Conservation (phyloP, 2,329 filamentous ascomycete genomes). For the Ceratocystis diversiconidia region DNA sequence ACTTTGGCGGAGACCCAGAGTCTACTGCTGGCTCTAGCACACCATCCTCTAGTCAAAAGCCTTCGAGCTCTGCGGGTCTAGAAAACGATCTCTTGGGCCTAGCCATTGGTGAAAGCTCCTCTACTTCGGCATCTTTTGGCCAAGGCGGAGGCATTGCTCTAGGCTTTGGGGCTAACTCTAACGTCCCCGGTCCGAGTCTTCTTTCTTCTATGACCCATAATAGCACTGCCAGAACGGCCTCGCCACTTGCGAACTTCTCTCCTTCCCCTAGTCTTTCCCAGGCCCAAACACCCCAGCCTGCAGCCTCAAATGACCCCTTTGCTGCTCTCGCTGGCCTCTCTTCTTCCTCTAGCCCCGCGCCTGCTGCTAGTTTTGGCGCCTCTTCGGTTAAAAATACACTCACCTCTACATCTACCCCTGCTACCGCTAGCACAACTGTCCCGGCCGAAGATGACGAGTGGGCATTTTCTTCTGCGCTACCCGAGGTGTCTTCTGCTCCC, state of each 20-base stretch:
- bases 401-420: slow-evolving; percentile 23
- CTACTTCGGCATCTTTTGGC: slow-evolving; percentile 42
- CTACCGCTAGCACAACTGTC: slow-evolving; percentile 24
- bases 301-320: slow-evolving; percentile 34
- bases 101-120: slow-evolving; percentile 49
- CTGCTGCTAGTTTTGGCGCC: slow-evolving; percentile 11
- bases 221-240: slow-evolving; percentile 37
- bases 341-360: slow-evolving; percentile 21
- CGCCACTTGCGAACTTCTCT: slow-evolving; percentile 32
- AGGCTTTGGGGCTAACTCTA: slow-evolving; percentile 57
- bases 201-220: slow-evolving; percentile 49
- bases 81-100: slow-evolving; percentile 86
- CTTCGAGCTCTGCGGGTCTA: slow-evolving; percentile 41
- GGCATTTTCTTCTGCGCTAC: slow-evolving; percentile 80
- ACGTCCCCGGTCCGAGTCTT: slow-evolving; percentile 50
- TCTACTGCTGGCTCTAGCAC: slow-evolving; percentile 37
- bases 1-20: slow-evolving; percentile 57
- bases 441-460: slow-evolving; percentile 69
- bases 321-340: slow-evolving; percentile 30
- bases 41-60: slow-evolving; percentile 29
- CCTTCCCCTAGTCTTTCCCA: slow-evolving; percentile 25
- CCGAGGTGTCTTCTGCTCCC: slow-evolving; percentile 41
- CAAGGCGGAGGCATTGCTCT: slow-evolving; percentile 72
- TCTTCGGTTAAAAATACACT: neutral
- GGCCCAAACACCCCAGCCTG: slow-evolving; percentile 21